Base-by-base conservation (phyloP, 257 asterid genomes). In the Gynochthodes officinalis region DNA sequence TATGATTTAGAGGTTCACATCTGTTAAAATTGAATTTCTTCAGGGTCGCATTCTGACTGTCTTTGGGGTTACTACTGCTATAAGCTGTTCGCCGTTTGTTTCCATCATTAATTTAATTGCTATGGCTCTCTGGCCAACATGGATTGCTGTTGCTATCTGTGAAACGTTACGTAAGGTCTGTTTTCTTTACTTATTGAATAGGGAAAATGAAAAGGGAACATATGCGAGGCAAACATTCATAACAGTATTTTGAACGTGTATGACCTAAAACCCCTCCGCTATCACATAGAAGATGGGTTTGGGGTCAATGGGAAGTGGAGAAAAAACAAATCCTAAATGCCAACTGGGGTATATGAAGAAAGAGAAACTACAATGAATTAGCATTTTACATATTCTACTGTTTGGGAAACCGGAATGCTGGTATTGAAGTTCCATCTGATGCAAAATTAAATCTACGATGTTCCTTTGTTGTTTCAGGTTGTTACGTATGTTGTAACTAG, bases 111-210 rank as follows among this genome's bases (percentile, higher is more conserved):
- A 95, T 84, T 88, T 91, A 74, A 85, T 89, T 81, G 96, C 90
- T 71, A 82, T 95, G 79, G 91, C 96, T 50, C 82, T 92, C 55
- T 90, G 96, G 95, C 99, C 99, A n/a, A 82, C 96, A 48, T 94
- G 99, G 99, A 77, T 91, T 74, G 84, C 89, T 16, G 97, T 94
- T 76, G 97, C 97, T 67, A 64, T 92, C 71, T 88, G 92, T 40
- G 98, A 95, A 78, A 95, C 98, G 33, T 69, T 91, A 53, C 86
- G 99, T 75, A 94, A 94, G 99, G 99, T 94, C 44, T 64, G 70
- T 65, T 64, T 71, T 73, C 64, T 74, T 30, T 64, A 55, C 72
- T 25, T 67, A 48, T 71, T 54, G 46, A 27, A 53, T 40, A 25
- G 62, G 12, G 73, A 42, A 72, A 59, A 33, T 42, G 21, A 62